Percentiles rank a stretch among this genome's conserved stretches.
phyloP scores from a whole-genome alignment of 345 rosid species.

The Sisymbrium altissimum region DNA sequence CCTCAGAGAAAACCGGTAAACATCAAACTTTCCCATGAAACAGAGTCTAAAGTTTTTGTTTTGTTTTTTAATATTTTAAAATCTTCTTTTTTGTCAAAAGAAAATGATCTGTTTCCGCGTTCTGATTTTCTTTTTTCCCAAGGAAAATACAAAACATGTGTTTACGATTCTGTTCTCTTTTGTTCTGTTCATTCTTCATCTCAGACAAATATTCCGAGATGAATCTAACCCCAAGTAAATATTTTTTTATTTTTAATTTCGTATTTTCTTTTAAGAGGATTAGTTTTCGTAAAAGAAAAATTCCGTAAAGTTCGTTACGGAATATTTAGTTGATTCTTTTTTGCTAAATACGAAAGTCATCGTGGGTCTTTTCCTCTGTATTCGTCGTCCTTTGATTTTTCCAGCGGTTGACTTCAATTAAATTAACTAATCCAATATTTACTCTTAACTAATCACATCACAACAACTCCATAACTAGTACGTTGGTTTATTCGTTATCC shows the following conservation, averaged over 20 bases:
- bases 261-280: constrained; percentile 7
- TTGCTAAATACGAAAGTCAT: constrained; percentile 8
- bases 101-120: constrained; percentile 1
- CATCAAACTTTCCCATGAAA: not conserved
- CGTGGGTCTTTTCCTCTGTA: constrained; percentile 10
- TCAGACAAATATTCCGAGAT: constrained; percentile 14
- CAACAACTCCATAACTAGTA: not conserved
- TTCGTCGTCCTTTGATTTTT: constrained; percentile 20
- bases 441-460: not conserved
- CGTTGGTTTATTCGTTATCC: not conserved
- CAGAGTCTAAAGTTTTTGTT: not conserved
- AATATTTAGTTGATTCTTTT: not conserved
- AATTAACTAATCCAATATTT: constrained; percentile 7
- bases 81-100: not conserved
- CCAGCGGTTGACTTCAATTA: constrained; percentile 24
- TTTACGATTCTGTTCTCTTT: not conserved
- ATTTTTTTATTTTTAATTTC: no score
- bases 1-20: constrained; percentile 9
- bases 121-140: not conserved
- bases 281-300: not conserved
- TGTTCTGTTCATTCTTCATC: not conserved
- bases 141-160: not conserved
- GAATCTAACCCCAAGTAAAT: not conserved
- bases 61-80: not conserved
- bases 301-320: constrained; percentile 2